A percentile compares a stretch with the other conserved stretches of the same genome.
Evolutionary conservation across 2,329 filamentous ascomycete species (phyloP).

Genomic region (Nemania sp.): DNA sequence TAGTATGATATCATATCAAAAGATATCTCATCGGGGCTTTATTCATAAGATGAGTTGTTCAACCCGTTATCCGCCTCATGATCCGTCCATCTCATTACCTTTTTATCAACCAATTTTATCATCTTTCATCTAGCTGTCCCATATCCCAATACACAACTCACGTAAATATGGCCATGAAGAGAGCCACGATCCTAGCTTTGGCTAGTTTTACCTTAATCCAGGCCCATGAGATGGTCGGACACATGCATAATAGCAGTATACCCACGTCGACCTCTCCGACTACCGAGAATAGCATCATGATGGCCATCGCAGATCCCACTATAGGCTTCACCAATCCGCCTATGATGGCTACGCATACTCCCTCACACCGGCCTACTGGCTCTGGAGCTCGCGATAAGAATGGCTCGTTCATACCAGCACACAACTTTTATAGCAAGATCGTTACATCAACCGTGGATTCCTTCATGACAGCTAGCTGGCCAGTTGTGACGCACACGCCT

Average conservation of each 20-base stretch:
- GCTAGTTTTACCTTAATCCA: constrained; percentile 43
- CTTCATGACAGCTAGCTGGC: constrained; percentile 7
- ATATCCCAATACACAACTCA: constrained; percentile 17
- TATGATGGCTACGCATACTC: constrained; percentile 16
- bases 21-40: constrained; percentile 37
- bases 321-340: constrained; percentile 23
- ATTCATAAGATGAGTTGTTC: constrained; percentile 37
- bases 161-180: constrained; percentile 44
- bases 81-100: constrained; percentile 1
- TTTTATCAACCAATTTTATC: constrained; percentile 1
- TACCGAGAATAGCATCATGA: constrained; percentile 5
- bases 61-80: constrained; percentile 18
- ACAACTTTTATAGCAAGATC: background rate
- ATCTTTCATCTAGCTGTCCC: constrained; percentile 4
- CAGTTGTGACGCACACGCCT: constrained; percentile 13
- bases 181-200: constrained; percentile 42
- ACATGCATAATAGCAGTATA: constrained; percentile 25
- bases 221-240: constrained; percentile 37
- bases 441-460: constrained; percentile 2
- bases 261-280: constrained; percentile 3
- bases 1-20: constrained; percentile 41
- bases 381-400: background rate
- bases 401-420: background rate
- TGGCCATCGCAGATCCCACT: constrained; percentile 15
- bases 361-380: constrained; percentile 3